Evolutionary conservation across 2,329 filamentous ascomycete species (phyloP).

Genomic region (Rhynchosporium secalis): DNA sequence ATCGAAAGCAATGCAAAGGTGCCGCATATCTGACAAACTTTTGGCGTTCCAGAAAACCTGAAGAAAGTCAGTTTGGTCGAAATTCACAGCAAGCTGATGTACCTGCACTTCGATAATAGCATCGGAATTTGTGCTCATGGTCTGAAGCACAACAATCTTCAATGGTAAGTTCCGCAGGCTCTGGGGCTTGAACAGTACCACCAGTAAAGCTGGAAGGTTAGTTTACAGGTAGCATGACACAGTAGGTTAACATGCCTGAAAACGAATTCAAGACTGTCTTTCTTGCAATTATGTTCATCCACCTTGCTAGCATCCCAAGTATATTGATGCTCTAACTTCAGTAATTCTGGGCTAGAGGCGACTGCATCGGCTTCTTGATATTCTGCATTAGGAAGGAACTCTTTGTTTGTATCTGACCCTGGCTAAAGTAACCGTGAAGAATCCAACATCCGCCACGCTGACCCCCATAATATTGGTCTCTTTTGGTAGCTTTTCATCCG

Average conservation of each 20-base stretch:
- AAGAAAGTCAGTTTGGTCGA: no score
- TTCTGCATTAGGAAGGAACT: neutral
- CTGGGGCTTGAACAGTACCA: neutral
- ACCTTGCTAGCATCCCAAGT: slow-evolving; percentile 11
- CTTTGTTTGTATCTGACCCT: neutral
- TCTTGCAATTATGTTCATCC: slow-evolving; percentile 2
- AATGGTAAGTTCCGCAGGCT: no score
- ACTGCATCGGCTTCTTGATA: neutral
- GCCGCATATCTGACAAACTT: slow-evolving; percentile 16
- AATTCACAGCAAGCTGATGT: neutral
- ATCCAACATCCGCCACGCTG: neutral
- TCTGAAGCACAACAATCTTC: no score
- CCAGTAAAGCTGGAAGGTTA: neutral
- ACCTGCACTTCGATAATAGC: slow-evolving; percentile 18
- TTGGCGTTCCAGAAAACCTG: slow-evolving; percentile 3
- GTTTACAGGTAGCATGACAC: no score
- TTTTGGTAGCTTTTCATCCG: neutral
- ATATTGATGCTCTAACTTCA: neutral
- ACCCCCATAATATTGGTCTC: neutral
- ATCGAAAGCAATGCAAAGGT: slow-evolving; percentile 11
- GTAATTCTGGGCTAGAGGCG: neutral
- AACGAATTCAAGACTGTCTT: slow-evolving; percentile 5
- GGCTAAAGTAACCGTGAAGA: neutral
- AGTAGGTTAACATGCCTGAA: neutral
- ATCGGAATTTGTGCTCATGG: neutral